Evolutionary conservation across 2,329 filamentous ascomycete genomes (phyloP), one percentile per base, ranked within the genome.

Genomic region (Botrytis squamosa): DNA sequence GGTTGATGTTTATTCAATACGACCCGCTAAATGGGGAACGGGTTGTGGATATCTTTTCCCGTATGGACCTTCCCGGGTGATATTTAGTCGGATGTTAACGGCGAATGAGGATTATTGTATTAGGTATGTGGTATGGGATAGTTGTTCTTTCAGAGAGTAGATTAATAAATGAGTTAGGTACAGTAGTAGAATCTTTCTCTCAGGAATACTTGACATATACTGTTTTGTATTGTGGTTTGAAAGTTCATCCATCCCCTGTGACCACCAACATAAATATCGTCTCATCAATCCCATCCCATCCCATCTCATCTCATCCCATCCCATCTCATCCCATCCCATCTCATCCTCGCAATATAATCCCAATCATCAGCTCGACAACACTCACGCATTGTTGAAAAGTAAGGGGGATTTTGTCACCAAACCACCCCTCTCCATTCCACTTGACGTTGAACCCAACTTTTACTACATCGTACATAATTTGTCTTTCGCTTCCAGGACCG

Each of bases 11-110:
- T 42, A 20, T 63, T 42, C 6, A 25, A 64, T 64, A 64, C 29
- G 40, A 22, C n/a, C 62, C n/a, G 62, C 38, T 44, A 64, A 64
- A 29, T 7, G 18, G 16, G n/a, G n/a, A 44, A 12, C 62, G 62
- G 62, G 40, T 44, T 33, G 62, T 64, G 40, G 62, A 64, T 46
- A 14, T 33, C 62, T 38, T 64, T 44, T 64, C 62, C 62, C 62
- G 40, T 29, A 33, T 64, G 62, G n/a, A 20, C 40, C 40, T 64
- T 64, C 25, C 25, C 62, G 62, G 38, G 16, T 44, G n/a, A 12
- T 44, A 10, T 52, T n/a, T 12, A 44, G 18, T 33, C 60, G 60
- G 9, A 44, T 33, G n/a, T 7, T 10, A 18, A 20, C 33, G 42
- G 29, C 42, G 16, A 44, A 44, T 44, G n/a, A 64, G 62, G 16